Evolutionary conservation across 805 yeast species (phyloP), one percentile per base, ranked within the genome.

Genomic region (Saccharomycopsis fodiens): DNA sequence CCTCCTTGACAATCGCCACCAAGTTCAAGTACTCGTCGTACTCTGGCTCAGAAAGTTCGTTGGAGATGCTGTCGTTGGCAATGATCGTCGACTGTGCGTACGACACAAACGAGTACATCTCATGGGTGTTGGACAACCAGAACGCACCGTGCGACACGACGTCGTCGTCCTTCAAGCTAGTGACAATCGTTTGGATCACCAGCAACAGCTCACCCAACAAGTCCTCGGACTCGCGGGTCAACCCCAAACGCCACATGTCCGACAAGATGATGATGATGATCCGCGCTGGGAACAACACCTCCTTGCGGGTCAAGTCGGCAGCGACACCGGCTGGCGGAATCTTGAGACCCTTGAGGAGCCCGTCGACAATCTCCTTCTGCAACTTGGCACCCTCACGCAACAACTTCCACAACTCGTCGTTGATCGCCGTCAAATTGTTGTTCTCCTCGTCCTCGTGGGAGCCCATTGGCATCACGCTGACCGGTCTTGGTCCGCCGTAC

Each of bases 241-340:
- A 74, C 2, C 97, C 97, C 40, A 91, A 72, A 65, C 97, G 77
- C 98, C 98, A 93, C 97, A 93, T 88, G 63, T 93, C 98, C 57
- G 94, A 82, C 53, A 91, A 70, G 29, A 91, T 82, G 54, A 93
- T 83, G 58, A 93, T 91, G 58, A 93, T 79, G 54, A 93, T 86
- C 70, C 96, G 79, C 1, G 97, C 93, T 22, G 98, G 98, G 79
- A 88, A 93, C 45, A 93, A 70, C 8, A 91, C 95, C 61, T 93
- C 97, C 59, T 88, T 87, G 59, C 86, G 76, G 13, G 89, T 79
- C 53, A 87, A 69, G 57, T 81, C 86, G 39, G 86, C 82, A 37
- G 93, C 88, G 40, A 84, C 86, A 50, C 87, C 84, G 19, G 95
- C 82, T 32, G 81, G 78, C 38, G 97, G 97, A 44, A 89, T 78